Conservation (phyloP, 176 grass and related monocot genomes). For the Carex scoparia region DNA sequence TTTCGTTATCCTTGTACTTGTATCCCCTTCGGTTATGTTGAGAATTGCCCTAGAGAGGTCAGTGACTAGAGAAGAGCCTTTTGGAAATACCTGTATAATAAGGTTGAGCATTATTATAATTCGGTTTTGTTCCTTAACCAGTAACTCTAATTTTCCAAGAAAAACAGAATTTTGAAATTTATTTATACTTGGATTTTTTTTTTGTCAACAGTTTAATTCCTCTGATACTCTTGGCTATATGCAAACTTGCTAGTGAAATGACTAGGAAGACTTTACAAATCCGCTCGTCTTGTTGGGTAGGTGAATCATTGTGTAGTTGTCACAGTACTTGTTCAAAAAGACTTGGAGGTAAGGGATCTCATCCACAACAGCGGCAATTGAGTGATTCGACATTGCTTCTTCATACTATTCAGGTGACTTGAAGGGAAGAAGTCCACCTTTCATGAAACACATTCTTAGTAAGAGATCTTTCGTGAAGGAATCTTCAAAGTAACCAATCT, state of each 20-base stretch:
- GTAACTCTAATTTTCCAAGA: too few relatives aligned
- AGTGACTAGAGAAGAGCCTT: slow-evolving; percentile 27
- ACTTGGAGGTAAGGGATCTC: slow-evolving; percentile 44
- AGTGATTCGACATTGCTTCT: slow-evolving; percentile 29
- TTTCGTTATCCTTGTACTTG: slow-evolving; percentile 35
- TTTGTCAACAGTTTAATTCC: background rate
- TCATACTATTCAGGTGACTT: slow-evolving; percentile 28
- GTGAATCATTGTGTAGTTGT: slow-evolving; percentile 32
- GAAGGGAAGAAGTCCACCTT: slow-evolving; percentile 11
- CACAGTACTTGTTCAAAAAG: slow-evolving; percentile 29
- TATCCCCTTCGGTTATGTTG: slow-evolving; percentile 40
- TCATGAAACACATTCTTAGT: slow-evolving; percentile 10
- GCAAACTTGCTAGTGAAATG: background rate
- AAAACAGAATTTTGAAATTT: background rate
- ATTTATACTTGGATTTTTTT: background rate
- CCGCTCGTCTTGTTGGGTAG: slow-evolving; percentile 30
- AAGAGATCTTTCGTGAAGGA: slow-evolving; percentile 45
- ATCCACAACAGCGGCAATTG: slow-evolving; percentile 36
- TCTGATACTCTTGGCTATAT: background rate
- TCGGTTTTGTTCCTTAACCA: background rate
- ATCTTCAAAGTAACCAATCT: slow-evolving; percentile 49
- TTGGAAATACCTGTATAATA: slow-evolving; percentile 32
- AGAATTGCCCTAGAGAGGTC: slow-evolving; percentile 52
- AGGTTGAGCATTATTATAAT: background rate
- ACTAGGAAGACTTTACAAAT: slow-evolving; percentile 27